phyloP scores from a whole-genome alignment of 306 rosid genomes.

The Malus sylvestris region DNA sequence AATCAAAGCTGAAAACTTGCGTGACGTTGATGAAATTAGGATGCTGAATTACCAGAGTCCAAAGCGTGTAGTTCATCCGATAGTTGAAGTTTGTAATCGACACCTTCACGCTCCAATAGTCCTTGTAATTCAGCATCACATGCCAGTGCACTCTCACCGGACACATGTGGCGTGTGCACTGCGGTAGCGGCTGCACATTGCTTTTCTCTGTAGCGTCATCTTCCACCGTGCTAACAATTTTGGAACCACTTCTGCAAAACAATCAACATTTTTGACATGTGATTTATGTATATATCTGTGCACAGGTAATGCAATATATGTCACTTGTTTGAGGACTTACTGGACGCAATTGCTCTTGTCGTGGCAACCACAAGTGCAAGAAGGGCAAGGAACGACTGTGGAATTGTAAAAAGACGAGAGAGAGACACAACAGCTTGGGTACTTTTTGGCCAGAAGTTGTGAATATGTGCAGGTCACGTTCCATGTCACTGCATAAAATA shows the following conservation, averaged over 20 bases:
- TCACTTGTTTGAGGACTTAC: conserved; percentile 35
- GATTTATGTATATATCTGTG: conserved; percentile 6
- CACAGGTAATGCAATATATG: neutral
- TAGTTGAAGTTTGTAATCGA: conserved; percentile 79
- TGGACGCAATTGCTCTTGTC: conserved; percentile 63
- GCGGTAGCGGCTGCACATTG: conserved; percentile 59
- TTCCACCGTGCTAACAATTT: conserved; percentile 59
- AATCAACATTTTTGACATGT: neutral
- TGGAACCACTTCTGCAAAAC: conserved; percentile 55
- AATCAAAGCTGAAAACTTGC: conserved; percentile 87
- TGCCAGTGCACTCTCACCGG: conserved; percentile 93
- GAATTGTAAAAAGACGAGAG: conserved; percentile 87
- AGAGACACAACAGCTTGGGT: conserved; percentile 85
- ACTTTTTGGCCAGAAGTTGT: conserved; percentile 69
- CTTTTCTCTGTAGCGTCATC: conserved; percentile 63
- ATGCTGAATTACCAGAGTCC: conserved; percentile 86
- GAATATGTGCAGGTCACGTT: conserved; percentile 94
- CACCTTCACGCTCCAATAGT: conserved; percentile 85
- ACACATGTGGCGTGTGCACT: conserved; percentile 95
- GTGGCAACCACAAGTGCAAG: conserved; percentile 86
- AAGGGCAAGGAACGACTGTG: conserved; percentile 70
- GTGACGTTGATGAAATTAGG: conserved; percentile 89
- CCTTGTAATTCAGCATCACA: conserved; percentile 72
- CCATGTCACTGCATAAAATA: conserved; percentile 80
- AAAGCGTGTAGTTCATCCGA: conserved; percentile 64